Percentiles rank a stretch among this genome's conserved stretches.
phyloP scores from a whole-genome alignment of 1,139 yeast species.

The Blastobotrys illinoisensis region DNA sequence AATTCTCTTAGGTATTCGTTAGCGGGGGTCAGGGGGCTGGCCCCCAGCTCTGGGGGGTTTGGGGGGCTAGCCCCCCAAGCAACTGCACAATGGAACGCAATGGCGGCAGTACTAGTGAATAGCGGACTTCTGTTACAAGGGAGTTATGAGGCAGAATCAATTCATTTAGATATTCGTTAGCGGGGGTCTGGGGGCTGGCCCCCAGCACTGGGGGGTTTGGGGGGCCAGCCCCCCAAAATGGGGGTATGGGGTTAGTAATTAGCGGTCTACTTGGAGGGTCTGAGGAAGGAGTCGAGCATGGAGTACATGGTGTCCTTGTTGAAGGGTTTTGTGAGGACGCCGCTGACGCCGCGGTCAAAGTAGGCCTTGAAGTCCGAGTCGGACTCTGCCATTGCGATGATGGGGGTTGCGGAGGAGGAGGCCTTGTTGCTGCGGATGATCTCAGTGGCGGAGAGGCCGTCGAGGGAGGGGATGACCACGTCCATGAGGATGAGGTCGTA shows the following conservation, averaged over 20 bases:
- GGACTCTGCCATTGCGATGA: slow-evolving; percentile 79
- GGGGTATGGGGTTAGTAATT: no score
- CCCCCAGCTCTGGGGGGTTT: no score
- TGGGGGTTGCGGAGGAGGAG: slow-evolving; percentile 53
- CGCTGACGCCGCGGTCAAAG: slow-evolving; percentile 85
- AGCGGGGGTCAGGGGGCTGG: no score
- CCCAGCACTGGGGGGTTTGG: neutral
- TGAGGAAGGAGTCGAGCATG: slow-evolving; percentile 16
- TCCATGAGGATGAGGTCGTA: slow-evolving; percentile 89
- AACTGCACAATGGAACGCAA: no score
- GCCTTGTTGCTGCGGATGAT: slow-evolving; percentile 79
- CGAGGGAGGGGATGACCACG: slow-evolving; percentile 89
- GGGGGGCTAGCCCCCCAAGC: no score
- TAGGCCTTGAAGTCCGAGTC: slow-evolving; percentile 34
- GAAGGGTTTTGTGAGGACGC: slow-evolving; percentile 87
- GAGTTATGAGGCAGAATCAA: no score
- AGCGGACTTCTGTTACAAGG: no score
- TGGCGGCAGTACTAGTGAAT: no score
- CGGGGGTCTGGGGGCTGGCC: neutral
- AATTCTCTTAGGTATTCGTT: no score
- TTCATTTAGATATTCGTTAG: no score
- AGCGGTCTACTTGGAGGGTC: slow-evolving; percentile 2
- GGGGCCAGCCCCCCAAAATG: neutral
- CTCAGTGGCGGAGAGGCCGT: slow-evolving; percentile 90
- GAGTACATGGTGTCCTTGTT: slow-evolving; percentile 76